These are phyloP conservation scores for Anacardium occidentale DNA, from an alignment of 345 rosid species.

Conservation along the genomic window DNA sequence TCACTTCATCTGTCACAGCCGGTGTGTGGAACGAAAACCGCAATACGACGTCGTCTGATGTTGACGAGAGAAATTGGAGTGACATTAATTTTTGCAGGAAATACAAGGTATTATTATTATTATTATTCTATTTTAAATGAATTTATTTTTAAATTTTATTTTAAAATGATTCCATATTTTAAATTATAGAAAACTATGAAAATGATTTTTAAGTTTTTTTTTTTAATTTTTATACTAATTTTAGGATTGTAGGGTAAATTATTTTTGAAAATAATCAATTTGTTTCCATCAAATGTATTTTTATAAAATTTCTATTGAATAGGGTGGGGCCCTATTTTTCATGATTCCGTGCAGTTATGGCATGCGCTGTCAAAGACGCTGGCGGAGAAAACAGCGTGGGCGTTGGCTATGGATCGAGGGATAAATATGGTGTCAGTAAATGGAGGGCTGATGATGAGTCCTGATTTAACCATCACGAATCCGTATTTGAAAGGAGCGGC, in stretches of 20 bases:
- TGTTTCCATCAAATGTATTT: no score
- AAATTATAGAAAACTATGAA: no score
- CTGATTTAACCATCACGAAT: constrained; percentile 38
- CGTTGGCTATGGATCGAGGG: constrained; percentile 71
- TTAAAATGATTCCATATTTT: no score
- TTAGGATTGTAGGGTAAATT: no score
- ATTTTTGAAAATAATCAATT: no score
- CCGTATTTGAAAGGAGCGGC: constrained; percentile 72
- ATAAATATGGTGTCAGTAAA: constrained; percentile 60
- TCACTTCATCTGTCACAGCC: constrained; percentile 59
- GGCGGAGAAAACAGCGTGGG: constrained; percentile 76
- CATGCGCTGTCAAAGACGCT: constrained; percentile 59
- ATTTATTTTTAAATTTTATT: no score
- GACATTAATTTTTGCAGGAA: constrained; percentile 49
- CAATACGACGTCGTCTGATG: constrained; percentile 23
- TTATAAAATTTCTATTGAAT: no score
- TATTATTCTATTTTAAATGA: no score
- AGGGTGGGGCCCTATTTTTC: neutral
- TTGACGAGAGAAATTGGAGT: constrained; percentile 58
- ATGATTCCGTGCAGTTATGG: constrained; percentile 47
- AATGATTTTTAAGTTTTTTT: no score
- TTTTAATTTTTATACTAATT: no score
- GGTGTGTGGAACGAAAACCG: constrained; percentile 49
- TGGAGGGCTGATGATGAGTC: constrained; percentile 51
- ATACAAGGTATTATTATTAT: constrained; percentile 39